These are phyloP conservation scores for Fragilaria radians DNA, from an alignment of 108 stramenopile genomes.

Conservation along the genomic window DNA sequence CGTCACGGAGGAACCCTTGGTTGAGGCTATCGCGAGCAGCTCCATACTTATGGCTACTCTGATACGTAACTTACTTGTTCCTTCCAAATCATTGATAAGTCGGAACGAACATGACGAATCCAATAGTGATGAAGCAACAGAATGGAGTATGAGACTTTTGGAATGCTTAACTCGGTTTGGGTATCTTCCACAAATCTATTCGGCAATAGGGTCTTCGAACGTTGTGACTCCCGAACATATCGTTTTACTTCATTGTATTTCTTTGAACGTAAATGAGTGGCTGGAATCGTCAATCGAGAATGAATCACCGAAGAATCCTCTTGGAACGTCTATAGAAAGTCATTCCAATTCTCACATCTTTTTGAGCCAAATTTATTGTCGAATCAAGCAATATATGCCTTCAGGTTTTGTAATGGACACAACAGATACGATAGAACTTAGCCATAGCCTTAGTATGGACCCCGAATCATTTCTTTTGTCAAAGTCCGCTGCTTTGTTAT, in stretches of 20 bases:
- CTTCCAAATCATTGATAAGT: no score
- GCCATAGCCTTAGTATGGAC: no score
- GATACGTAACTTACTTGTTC: conserved; percentile 56
- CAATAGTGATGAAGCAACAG: conserved; percentile 63
- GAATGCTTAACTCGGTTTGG: conserved; percentile 45
- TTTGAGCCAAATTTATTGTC: conserved; percentile 24
- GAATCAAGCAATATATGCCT: conserved; percentile 18
- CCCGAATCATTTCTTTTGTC: not conserved
- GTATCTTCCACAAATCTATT: conserved; percentile 36
- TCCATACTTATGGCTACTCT: conserved; percentile 44
- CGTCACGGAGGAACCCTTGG: conserved; percentile 9
- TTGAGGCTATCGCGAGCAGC: conserved; percentile 16
- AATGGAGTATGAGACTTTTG: conserved; percentile 68
- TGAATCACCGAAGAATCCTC: conserved; percentile 20
- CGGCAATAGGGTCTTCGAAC: conserved; percentile 18
- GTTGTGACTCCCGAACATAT: conserved; percentile 57
- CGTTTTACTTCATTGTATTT: conserved; percentile 59
- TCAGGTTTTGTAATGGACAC: not conserved
- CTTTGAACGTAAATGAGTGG: conserved; percentile 37
- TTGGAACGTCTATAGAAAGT: conserved; percentile 33
- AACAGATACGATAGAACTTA: not conserved
- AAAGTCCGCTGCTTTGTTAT: conserved; percentile 30
- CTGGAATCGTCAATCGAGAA: conserved; percentile 9
- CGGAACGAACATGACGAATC: conserved; percentile 12
- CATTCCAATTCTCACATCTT: conserved; percentile 31